Evolutionary conservation across 83 land plant species (phyloP), one percentile per base, ranked within the genome.

Genomic region (Larix sibirica): DNA sequence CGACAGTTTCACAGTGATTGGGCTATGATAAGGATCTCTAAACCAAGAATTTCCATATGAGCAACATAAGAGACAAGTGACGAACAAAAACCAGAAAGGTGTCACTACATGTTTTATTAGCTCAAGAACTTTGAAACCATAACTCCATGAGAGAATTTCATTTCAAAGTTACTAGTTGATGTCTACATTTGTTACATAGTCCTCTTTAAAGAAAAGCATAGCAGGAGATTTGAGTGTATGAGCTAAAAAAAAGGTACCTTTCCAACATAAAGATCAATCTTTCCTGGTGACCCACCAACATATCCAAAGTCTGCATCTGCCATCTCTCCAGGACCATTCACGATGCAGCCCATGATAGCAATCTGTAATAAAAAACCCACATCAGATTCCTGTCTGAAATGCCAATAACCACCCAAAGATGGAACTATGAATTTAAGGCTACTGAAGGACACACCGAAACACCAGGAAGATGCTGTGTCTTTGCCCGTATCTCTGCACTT

Each of bases 331-430:
- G 99, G 98, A 38, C 99, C 99, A 86, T 97, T 97, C 47, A 97
- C 99, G 80, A 97, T 97, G 88, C 99, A 97, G 50, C 99, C 99
- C 99, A 97, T 97, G 70, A 97, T 97, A 14, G 99, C 99, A 86
- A 97, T 97, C 98, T 97, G 90, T 84, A 56, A 82, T 8, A 20
- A 21, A 65, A 63, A 70, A 21, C 54, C n/a, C 58, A 24, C 63
- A 79, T 79, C 61, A 79, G 24, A n/a, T 58, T 58, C 28, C 9
- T n/a, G 21, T 4, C 64, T 63, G 71, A n/a, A 36, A 80, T 44
- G 17, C 3, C 8, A 66, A 47, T 62, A 23, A 24, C 40, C 10
- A 17, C 50, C 23, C 36, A 42, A 10, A 42, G 21, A 78, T 23
- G 36, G 36, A 40, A 3, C 17, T 50, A 54, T 83, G 33, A 81